Percentiles rank a stretch among this genome's conserved stretches.
Evolutionary conservation across 2,329 filamentous ascomycete species (phyloP).

Genomic region (Celoporthe dispersa): DNA sequence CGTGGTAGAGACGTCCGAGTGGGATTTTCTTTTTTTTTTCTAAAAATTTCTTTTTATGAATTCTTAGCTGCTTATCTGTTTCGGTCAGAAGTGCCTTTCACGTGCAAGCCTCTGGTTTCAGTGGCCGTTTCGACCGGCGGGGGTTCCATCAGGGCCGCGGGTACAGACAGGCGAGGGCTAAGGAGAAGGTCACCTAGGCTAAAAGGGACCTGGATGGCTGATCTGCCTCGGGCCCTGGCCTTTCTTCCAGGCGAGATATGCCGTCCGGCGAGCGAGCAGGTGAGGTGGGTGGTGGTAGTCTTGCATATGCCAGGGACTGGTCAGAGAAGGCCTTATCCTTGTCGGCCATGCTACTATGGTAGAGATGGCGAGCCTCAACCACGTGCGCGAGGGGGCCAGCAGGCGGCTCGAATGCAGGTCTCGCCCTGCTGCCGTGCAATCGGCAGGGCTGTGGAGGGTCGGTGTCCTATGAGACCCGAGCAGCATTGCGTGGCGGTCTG

Average conservation of each 20-base stretch:
- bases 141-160: conserved; percentile 6
- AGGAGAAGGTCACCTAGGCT: conserved; percentile 6
- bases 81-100: not conserved
- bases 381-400: conserved; percentile 16
- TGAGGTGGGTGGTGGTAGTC: too few species aligned
- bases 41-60: too few species aligned
- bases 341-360: conserved; percentile 6
- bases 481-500: conserved; percentile 1
- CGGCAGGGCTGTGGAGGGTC: not conserved
- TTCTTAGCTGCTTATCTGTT: not conserved
- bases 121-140: conserved; percentile 25
- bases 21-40: not conserved
- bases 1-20: not conserved
- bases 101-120: conserved; percentile 24
- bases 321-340: conserved; percentile 22
- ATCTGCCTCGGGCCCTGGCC: not conserved
- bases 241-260: not conserved
- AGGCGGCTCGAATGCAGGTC: conserved; percentile 1
- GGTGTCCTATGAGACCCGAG: not conserved
- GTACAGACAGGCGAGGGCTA: not conserved
- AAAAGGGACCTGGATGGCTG: not conserved
- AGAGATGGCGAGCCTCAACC: conserved; percentile 25
- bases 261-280: too few species aligned
- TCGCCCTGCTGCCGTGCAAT: not conserved
- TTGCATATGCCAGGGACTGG: conserved; percentile 7